Percentiles rank a stretch among this genome's conserved stretches.
Evolutionary conservation across 2,329 filamentous ascomycete genomes (phyloP).

Genomic region (Fusarium foetens): DNA sequence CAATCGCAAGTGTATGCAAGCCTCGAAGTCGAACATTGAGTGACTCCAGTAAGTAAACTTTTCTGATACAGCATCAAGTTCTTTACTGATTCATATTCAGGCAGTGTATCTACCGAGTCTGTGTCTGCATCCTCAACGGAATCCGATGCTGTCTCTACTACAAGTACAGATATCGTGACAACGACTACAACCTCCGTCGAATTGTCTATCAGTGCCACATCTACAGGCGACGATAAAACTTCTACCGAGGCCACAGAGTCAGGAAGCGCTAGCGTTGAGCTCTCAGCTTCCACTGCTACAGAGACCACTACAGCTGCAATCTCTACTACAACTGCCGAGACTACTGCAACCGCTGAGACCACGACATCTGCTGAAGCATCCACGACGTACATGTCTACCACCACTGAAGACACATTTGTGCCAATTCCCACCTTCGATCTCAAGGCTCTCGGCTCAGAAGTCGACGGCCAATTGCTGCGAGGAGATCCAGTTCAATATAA

Average conservation of each 20-base stretch:
- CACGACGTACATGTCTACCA: neutral
- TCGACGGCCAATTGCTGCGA: neutral
- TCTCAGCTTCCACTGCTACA: neutral
- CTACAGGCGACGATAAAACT: accelerated
- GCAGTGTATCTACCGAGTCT: accelerated
- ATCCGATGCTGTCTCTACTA: neutral
- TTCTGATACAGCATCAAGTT: accelerated
- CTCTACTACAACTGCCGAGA: neutral
- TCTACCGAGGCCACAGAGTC: neutral
- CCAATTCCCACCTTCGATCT: neutral
- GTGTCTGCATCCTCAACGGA: accelerated
- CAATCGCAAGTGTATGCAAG: neutral
- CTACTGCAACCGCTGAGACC: neutral
- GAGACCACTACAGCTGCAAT: neutral
- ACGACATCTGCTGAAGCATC: neutral
- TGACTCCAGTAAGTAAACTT: neutral
- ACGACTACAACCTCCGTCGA: neutral
- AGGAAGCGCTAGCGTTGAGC: accelerated
- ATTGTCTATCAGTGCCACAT: neutral
- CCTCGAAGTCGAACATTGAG: neutral
- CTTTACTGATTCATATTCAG: accelerated
- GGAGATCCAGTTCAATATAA: accelerated
- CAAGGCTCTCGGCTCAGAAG: neutral
- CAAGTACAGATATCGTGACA: neutral
- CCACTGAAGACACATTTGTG: neutral